Percentiles rank a stretch among this genome's conserved stretches.
Conservation (phyloP, 768 basidiomycete genomes). For the Mycena amicta region DNA sequence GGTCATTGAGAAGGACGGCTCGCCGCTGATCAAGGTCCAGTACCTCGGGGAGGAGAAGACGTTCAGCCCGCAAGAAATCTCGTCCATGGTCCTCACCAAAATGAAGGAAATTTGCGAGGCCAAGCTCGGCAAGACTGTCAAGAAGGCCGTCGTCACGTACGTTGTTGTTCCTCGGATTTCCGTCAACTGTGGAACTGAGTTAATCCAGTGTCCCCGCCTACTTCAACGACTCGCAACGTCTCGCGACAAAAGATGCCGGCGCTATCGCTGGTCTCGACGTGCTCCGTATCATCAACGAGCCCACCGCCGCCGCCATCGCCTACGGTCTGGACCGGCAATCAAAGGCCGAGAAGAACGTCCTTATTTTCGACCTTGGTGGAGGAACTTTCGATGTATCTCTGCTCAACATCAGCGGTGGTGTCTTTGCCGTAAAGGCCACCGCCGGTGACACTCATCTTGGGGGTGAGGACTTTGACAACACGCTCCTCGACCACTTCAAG, state of each 20-base stretch:
- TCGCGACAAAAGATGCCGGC: constrained; percentile 99
- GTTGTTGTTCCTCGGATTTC: constrained; percentile 33
- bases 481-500: constrained; percentile 98
- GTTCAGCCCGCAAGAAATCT: constrained; percentile 98
- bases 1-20: constrained; percentile 95
- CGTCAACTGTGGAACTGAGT: constrained; percentile 5
- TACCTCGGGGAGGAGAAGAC: constrained; percentile 95
- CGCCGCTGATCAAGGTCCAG: constrained; percentile 94
- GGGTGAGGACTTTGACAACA: constrained; percentile 99
- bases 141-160: constrained; percentile 98
- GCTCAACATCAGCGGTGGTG: constrained; percentile 95
- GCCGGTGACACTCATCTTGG: constrained; percentile 99
- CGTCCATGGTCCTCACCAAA: constrained; percentile 99
- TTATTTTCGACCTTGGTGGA: constrained; percentile 99
- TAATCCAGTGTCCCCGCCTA: constrained; percentile 86
- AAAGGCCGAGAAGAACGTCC: constrained; percentile 94
- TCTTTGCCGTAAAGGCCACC: constrained; percentile 99
- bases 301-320: constrained; percentile 98
- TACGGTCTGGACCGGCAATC: constrained; percentile 97
- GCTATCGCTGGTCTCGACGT: constrained; percentile 97
- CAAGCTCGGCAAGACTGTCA: constrained; percentile 97
- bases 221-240: constrained; percentile 99
- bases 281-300: constrained; percentile 99
- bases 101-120: constrained; percentile 99
- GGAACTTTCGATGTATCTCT: constrained; percentile 99